Percentiles rank a stretch among this genome's conserved stretches.
Conservation (phyloP, 257 asterid species). For the Solanum gracilifrons region DNA sequence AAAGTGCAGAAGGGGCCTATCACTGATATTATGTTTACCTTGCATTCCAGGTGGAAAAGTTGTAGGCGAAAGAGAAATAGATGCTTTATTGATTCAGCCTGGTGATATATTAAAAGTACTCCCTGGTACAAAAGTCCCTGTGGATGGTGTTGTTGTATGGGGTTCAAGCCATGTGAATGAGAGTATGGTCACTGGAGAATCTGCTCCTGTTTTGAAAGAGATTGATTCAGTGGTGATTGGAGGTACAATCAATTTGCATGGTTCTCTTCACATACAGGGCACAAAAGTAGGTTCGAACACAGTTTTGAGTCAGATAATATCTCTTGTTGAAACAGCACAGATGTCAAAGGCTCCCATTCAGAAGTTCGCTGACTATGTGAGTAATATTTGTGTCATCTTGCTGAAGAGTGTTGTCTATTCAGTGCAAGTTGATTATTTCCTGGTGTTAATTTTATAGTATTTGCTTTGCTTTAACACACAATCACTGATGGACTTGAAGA, state of each 20-base stretch:
- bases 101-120: slow-evolving; percentile 83
- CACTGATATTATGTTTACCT: background rate
- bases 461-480: background rate
- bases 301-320: slow-evolving; percentile 89
- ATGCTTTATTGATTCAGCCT: slow-evolving; percentile 84
- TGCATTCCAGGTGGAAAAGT: slow-evolving; percentile 65
- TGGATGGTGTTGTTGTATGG: slow-evolving; percentile 89
- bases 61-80: slow-evolving; percentile 83
- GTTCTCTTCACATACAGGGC: slow-evolving; percentile 79
- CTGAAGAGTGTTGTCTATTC: background rate
- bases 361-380: slow-evolving; percentile 90
- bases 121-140: slow-evolving; percentile 91
- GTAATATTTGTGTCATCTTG: slow-evolving; percentile 12
- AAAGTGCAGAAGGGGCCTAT: background rate
- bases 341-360: slow-evolving; percentile 99
- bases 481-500: background rate
- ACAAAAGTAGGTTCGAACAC: slow-evolving; percentile 91
- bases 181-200: slow-evolving; percentile 99
- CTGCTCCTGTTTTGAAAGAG: slow-evolving; percentile 72
- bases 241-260: slow-evolving; percentile 92
- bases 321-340: slow-evolving; percentile 98
- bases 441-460: background rate
- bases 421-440: background rate
- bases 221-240: slow-evolving; percentile 60
- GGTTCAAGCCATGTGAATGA: slow-evolving; percentile 95